Percentiles rank a stretch among this genome's conserved stretches.
phyloP scores from a whole-genome alignment of 1,284 basidiomycete genomes.

The Cryptococcus jaspeensis region DNA sequence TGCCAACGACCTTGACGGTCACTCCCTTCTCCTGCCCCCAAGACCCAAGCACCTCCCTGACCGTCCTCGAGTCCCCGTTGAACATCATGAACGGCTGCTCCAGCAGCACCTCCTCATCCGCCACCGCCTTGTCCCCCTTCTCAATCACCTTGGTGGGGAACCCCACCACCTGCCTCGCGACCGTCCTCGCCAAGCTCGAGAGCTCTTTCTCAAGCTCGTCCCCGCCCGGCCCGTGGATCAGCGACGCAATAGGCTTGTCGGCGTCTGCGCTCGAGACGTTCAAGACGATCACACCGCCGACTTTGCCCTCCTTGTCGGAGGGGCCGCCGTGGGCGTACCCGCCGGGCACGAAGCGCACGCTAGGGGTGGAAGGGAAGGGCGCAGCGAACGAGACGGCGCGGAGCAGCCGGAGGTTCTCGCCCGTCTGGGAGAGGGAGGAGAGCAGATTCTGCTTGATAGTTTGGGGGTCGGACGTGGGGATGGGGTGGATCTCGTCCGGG shows the following conservation, averaged over 20 bases:
- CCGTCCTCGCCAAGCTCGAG: conserved; percentile 66
- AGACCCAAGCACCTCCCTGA: conserved; percentile 63
- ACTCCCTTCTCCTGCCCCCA: conserved; percentile 64
- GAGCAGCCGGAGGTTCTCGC: conserved; percentile 81
- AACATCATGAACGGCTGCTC: conserved; percentile 78
- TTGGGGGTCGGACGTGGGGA: conserved; percentile 35
- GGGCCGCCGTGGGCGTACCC: conserved; percentile 74
- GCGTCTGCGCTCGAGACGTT: conserved; percentile 55
- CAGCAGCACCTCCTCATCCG: conserved; percentile 63
- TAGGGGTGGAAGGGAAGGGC: conserved; percentile 54
- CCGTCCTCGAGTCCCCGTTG: conserved; percentile 56
- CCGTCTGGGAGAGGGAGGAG: conserved; percentile 77
- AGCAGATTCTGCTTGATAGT: conserved; percentile 76
- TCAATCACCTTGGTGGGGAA: conserved; percentile 69
- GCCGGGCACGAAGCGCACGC: conserved; percentile 63
- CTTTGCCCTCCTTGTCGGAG: conserved; percentile 62
- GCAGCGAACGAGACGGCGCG: conserved; percentile 72
- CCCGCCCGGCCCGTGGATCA: conserved; percentile 46
- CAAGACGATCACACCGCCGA: conserved; percentile 68
- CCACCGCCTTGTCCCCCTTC: conserved; percentile 25
- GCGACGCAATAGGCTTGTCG: conserved; percentile 39
- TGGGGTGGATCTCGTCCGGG: conserved; percentile 16
- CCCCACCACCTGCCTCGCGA: conserved; percentile 83
- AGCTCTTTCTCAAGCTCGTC: conserved; percentile 57
- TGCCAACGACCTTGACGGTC: conserved; percentile 38